phyloP scores from a whole-genome alignment of 768 basidiomycete species.

The Lactarius hatsudake region DNA sequence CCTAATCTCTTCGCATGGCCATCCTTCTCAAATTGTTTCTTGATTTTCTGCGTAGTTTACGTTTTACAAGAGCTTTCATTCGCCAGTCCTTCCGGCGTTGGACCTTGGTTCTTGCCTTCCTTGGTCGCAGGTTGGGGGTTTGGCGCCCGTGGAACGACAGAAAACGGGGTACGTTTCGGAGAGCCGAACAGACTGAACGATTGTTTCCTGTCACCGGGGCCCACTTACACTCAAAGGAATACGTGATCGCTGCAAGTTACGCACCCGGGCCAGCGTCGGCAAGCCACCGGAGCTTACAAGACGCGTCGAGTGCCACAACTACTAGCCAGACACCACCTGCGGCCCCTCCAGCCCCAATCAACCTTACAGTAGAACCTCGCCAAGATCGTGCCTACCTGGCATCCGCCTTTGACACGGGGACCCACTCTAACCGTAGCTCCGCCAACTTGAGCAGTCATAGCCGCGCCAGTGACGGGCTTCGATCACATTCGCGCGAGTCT shows the following conservation, averaged over 20 bases:
- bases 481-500: slow-evolving; percentile 1
- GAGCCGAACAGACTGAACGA: neutral
- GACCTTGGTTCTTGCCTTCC: slow-evolving; percentile 1
- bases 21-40: slow-evolving; percentile 5
- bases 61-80: neutral
- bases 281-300: neutral
- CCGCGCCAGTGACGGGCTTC: slow-evolving; percentile 8
- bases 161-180: neutral
- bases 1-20: slow-evolving; percentile 2
- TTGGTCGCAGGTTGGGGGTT: slow-evolving; percentile 4
- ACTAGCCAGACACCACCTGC: neutral
- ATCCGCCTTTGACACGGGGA: neutral
- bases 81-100: neutral
- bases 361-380: neutral
- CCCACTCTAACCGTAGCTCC: neutral
- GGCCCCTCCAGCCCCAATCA: neutral
- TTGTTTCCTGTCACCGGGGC: neutral
- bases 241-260: slow-evolving; percentile 1
- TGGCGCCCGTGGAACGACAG: neutral
- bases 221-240: slow-evolving; percentile 1
- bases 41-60: slow-evolving; percentile 5
- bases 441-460: slow-evolving; percentile 11
- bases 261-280: slow-evolving; percentile 6
- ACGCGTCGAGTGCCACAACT: neutral
- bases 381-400: neutral